Evolutionary conservation across 441 rosid species (phyloP).

Genomic region (Gossypium gossypioides): DNA sequence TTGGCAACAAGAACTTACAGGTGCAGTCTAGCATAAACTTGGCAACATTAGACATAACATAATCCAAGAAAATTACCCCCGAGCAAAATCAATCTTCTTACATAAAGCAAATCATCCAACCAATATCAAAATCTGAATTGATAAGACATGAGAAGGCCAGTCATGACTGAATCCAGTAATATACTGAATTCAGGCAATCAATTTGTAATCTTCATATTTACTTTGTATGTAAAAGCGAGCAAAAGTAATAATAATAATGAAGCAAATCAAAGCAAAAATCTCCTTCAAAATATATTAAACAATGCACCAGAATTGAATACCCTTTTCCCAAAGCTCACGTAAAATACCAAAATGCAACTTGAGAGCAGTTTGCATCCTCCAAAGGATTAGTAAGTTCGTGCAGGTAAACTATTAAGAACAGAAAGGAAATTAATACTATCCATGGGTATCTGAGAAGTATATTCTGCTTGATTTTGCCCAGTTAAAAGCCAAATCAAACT

Average conservation of each 20-base stretch:
- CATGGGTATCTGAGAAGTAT: not conserved
- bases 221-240: no score
- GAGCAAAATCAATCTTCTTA: not conserved
- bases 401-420: not conserved
- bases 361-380: not conserved
- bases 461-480: not conserved
- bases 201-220: no score
- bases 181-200: no score
- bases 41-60: not conserved
- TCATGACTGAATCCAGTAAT: no score
- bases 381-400: not conserved
- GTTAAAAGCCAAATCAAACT: slow-evolving; percentile 1
- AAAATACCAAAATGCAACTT: not conserved
- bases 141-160: no score
- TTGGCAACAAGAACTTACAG: not conserved
- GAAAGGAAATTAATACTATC: not conserved
- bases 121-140: no score
- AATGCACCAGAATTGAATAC: not conserved
- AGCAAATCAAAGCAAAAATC: not conserved
- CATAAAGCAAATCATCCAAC: not conserved
- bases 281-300: not conserved
- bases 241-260: no score
- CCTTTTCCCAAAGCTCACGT: not conserved
- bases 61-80: not conserved
- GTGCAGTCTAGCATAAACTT: not conserved